Evolutionary conservation across 257 asterid species (phyloP).

Genomic region (Ilex aquifolium): DNA sequence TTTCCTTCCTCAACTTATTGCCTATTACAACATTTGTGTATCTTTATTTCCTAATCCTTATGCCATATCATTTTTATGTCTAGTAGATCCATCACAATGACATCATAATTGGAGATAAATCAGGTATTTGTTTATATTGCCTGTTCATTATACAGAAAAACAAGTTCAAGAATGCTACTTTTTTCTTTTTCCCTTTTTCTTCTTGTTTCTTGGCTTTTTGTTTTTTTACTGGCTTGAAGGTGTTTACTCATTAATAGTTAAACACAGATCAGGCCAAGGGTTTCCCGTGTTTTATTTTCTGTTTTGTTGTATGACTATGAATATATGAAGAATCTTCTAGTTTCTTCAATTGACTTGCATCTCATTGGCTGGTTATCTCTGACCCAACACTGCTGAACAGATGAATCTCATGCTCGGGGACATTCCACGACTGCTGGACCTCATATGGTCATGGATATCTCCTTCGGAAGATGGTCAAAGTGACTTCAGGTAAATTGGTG

Average conservation of each 20-base stretch:
- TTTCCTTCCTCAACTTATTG: not conserved
- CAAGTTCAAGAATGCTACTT: not conserved
- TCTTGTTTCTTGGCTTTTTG: too few species aligned
- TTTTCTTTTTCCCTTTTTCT: not conserved
- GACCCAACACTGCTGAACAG: slow-evolving; percentile 47
- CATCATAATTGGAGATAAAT: not conserved
- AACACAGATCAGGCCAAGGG: too few species aligned
- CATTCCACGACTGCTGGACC: slow-evolving; percentile 79
- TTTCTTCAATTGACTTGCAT: not conserved
- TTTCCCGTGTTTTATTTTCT: too few species aligned
- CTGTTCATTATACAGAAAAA: not conserved
- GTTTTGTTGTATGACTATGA: too few species aligned
- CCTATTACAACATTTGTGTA: not conserved
- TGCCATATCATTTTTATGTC: not conserved
- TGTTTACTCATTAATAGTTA: too few species aligned
- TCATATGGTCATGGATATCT: slow-evolving; percentile 92
- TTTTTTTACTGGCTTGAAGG: too few species aligned
- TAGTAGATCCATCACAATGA: not conserved
- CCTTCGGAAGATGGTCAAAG: slow-evolving; percentile 66
- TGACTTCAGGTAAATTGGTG: slow-evolving; percentile 55
- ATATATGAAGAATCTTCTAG: too few species aligned
- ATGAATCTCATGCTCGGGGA: slow-evolving; percentile 95
- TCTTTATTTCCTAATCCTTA: not conserved
- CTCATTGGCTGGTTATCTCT: slow-evolving; percentile 19
- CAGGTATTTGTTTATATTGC: not conserved